Evolutionary conservation across 1,284 basidiomycete genomes (phyloP).

Genomic region (Naganishia sp.): DNA sequence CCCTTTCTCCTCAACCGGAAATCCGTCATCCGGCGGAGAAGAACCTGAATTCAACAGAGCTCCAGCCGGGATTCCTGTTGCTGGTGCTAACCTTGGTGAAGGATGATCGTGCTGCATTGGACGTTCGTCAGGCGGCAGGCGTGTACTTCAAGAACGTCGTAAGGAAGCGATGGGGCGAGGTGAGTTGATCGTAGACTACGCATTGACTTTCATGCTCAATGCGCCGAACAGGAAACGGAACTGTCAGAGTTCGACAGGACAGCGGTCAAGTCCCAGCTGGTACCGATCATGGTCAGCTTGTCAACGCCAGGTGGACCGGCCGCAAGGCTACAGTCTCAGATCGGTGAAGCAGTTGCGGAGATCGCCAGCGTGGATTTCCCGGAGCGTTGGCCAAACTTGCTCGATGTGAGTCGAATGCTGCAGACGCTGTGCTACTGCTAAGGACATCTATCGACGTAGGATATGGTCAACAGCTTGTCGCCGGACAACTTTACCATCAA

Average conservation of each 20-base stretch:
- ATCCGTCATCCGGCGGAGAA: constrained; percentile 79
- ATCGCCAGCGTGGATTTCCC: constrained; percentile 89
- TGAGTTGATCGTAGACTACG: constrained; percentile 52
- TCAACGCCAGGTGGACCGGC: constrained; percentile 48
- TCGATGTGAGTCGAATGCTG: constrained; percentile 65
- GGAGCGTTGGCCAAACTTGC: constrained; percentile 75
- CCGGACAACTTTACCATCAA: constrained; percentile 79
- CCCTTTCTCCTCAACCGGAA: constrained; percentile 67
- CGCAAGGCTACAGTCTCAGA: constrained; percentile 63
- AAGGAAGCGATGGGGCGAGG: constrained; percentile 82
- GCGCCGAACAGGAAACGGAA: constrained; percentile 40
- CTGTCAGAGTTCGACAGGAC: constrained; percentile 52
- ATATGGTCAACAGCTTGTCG: constrained; percentile 78
- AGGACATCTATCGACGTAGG: constrained; percentile 56
- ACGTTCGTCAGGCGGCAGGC: constrained; percentile 75
- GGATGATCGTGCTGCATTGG: constrained; percentile 57
- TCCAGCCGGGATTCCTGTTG: constrained; percentile 74
- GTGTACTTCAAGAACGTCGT: constrained; percentile 88
- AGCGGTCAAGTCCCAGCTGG: constrained; percentile 58
- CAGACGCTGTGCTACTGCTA: constrained; percentile 2
- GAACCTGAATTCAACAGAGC: constrained; percentile 65
- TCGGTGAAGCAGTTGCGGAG: constrained; percentile 84
- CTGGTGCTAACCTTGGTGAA: constrained; percentile 70
- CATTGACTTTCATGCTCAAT: background rate
- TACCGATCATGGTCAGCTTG: constrained; percentile 60